These are phyloP conservation scores for Suillus placidus DNA, from an alignment of 768 basidiomycete species.

Conservation along the genomic window DNA sequence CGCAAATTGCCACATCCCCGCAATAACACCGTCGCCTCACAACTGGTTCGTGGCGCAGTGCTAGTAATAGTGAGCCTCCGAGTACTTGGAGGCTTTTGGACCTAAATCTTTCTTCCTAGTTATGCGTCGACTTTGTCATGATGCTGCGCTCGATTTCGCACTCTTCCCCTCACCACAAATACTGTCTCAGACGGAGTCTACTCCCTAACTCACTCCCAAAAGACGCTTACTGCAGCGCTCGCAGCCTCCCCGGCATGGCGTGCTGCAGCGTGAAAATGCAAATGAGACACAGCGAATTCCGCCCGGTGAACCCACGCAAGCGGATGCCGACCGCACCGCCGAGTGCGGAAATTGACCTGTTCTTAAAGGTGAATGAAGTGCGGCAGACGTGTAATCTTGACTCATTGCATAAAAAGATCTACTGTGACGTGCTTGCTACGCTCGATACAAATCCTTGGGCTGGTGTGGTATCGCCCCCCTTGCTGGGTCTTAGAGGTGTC, in stretches of 20 bases:
- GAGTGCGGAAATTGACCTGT: conserved; percentile 56
- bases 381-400: background rate
- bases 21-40: background rate
- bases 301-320: conserved; percentile 33
- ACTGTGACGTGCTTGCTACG: conserved; percentile 60
- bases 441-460: conserved; percentile 57
- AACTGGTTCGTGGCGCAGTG: background rate
- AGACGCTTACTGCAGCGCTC: conserved; percentile 47
- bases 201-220: conserved; percentile 33
- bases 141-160: conserved; percentile 2
- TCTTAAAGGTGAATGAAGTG: conserved; percentile 52
- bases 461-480: conserved; percentile 60
- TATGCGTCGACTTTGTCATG: background rate
- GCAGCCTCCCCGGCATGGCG: conserved; percentile 35
- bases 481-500: conserved; percentile 65
- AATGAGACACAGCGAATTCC: conserved; percentile 24
- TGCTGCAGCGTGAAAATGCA: conserved; percentile 22
- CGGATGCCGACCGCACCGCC: conserved; percentile 49
- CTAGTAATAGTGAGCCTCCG: background rate
- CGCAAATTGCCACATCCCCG: background rate
- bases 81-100: background rate
- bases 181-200: conserved; percentile 35
- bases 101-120: background rate
- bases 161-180: conserved; percentile 1
- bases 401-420: conserved; percentile 45